Base-by-base conservation (phyloP, 495 filamentous ascomycete species). In the Daldinia loculata region DNA sequence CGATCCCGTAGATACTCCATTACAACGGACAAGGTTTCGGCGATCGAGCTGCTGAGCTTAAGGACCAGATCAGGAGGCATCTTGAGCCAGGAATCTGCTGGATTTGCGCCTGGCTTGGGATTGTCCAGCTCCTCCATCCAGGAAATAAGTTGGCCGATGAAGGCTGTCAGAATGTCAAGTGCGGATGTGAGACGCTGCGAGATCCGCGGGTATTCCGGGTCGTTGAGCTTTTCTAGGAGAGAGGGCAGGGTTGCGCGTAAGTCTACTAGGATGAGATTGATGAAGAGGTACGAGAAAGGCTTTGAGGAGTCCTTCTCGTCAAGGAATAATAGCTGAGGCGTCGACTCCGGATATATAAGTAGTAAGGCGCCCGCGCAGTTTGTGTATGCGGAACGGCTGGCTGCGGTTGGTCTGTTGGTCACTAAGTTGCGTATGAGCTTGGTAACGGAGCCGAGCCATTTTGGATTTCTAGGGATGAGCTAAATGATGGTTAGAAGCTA, bases 1-100 rank as follows among this genome's bases (percentile, higher is more conserved):
- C 89, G 78, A 67, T 92, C 89, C 29, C 89, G 84, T 0, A 92
- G 80, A 76, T 86, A 89, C 74, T 91, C 90, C 70, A 89, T 82
- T 0, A 84, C 81, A 3, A 88, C 78, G 5, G 85, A 85, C 48
- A 91, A 79, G 1, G 86, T 86, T 66, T 89, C 87, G 4, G 81
- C 80, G 59, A 91, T 82, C 64, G 87, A 82, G 39, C 78, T 82
- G 27, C 87, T 85, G 1, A 91, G 79, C 61, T 85, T 85, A 9
- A 91, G 80, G 30, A 92, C 80, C 2, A 83, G 77, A 59, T 87
- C 85, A 0, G 88, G 84, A 11, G 84, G 71, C 71, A 87, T 78
- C 17, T 62, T 59, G 43, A 77, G 61, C 19, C 59, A 63, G 19
- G 51, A 56, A n/a, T 56, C 6, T 27, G 32, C 7, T 17, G 50